phyloP scores from a whole-genome alignment of 805 yeast species.

The Starmerella tilneyi region DNA sequence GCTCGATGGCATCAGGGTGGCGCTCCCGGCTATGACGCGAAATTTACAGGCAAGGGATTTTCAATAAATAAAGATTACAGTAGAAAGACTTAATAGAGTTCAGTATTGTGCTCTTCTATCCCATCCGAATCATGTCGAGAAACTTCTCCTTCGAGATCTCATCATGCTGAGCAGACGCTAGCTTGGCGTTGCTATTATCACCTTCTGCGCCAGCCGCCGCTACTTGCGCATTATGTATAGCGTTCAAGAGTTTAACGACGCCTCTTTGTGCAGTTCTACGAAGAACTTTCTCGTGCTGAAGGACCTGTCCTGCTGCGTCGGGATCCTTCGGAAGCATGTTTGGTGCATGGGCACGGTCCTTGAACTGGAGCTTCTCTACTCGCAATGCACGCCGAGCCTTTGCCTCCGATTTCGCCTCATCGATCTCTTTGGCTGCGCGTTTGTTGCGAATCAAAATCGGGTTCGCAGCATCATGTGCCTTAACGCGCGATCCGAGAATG shows the following conservation, averaged over 20 bases:
- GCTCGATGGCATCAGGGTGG: slow-evolving; percentile 86
- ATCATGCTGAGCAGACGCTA: slow-evolving; percentile 41
- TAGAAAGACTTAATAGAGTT: slow-evolving; percentile 1
- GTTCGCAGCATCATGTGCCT: slow-evolving; percentile 79
- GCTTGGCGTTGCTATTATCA: slow-evolving; percentile 25
- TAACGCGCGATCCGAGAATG: slow-evolving; percentile 70
- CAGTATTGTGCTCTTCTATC: slow-evolving; percentile 9
- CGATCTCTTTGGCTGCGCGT: slow-evolving; percentile 61
- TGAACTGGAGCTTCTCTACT: slow-evolving; percentile 57
- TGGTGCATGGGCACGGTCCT: slow-evolving; percentile 57
- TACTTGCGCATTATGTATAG: slow-evolving; percentile 68
- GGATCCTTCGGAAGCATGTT: slow-evolving; percentile 52
- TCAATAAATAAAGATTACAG: slow-evolving; percentile 22
- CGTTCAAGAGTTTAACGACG: slow-evolving; percentile 75
- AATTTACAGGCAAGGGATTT: slow-evolving; percentile 79
- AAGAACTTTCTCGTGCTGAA: slow-evolving; percentile 58
- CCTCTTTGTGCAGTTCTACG: slow-evolving; percentile 82
- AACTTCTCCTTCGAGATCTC: slow-evolving; percentile 85
- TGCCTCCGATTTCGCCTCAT: slow-evolving; percentile 68
- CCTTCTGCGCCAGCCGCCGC: slow-evolving; percentile 33
- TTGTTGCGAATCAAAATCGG: slow-evolving; percentile 82
- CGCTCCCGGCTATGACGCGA: slow-evolving; percentile 94
- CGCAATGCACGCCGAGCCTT: slow-evolving; percentile 65
- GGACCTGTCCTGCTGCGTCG: slow-evolving; percentile 44
- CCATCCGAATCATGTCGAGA: slow-evolving; percentile 60